Percentiles rank a stretch among this genome's conserved stretches.
phyloP scores from a whole-genome alignment of 2,329 filamentous ascomycete genomes.

The Cladosporium sp. region DNA sequence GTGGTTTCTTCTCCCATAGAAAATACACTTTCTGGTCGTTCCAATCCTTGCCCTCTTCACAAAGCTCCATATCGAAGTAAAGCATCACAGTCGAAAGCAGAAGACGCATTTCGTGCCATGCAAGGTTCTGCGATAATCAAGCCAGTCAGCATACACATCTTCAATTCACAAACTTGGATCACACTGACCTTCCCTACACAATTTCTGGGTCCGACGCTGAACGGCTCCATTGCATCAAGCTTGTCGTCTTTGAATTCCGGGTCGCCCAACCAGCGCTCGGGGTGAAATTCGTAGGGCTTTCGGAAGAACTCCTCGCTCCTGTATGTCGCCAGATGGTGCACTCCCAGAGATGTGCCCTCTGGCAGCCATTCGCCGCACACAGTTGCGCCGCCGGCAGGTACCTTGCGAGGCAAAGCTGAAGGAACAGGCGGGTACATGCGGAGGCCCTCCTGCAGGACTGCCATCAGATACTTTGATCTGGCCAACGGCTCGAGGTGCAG shows the following conservation, averaged over 20 bases:
- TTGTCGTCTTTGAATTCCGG: constrained; percentile 34
- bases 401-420: constrained; percentile 37
- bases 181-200: constrained; percentile 26
- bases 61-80: constrained; percentile 41
- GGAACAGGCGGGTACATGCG: constrained; percentile 44
- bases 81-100: constrained; percentile 42
- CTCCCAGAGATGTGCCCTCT: constrained; percentile 24
- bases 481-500: constrained; percentile 31
- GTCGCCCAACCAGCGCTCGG: constrained; percentile 34
- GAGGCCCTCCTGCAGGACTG: constrained; percentile 50
- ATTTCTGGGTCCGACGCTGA: constrained; percentile 33
- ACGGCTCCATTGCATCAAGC: constrained; percentile 34
- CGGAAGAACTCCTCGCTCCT: constrained; percentile 20
- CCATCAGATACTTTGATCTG: constrained; percentile 44
- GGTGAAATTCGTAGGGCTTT: constrained; percentile 3
- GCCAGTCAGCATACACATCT: no score
- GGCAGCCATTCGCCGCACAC: constrained; percentile 33
- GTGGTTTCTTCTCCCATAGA: constrained; percentile 37
- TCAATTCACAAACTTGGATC: no score
- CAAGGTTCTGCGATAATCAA: constrained; percentile 28
- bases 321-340: constrained; percentile 29
- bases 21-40: constrained; percentile 36
- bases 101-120: constrained; percentile 43
- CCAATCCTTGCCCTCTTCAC: constrained; percentile 34
- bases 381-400: constrained; percentile 32